Base-by-base conservation (phyloP, 2,329 filamentous ascomycete species). In the Beauveria sp. region DNA sequence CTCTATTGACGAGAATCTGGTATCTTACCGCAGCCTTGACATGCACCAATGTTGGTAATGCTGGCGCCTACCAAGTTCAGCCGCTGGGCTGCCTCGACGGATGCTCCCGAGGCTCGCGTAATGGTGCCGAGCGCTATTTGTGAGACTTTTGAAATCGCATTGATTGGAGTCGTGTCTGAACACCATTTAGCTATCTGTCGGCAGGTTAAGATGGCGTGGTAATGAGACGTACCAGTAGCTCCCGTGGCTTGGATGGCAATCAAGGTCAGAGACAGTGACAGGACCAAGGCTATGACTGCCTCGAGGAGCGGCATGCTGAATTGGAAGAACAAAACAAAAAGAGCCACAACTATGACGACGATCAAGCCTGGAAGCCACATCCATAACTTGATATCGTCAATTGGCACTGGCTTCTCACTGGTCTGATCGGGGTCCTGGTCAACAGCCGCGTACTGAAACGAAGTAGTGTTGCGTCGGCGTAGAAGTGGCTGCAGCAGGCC, bases 221-320 rank as follows among this genome's bases (percentile, higher is more conserved):
- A 7, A 7, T 8, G 3, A 12, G 26, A 42, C 61, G 2, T 59
- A 62, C 61, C 61, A 3, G 61, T 62, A 8, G 61, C 61, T 3
- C 61, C 61, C 5, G 61, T 62, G 14, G 61, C 61, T 22, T 62
- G 61, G 2, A 62, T 62, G 40, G 61, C 61, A 38, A 62, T 49
- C 24, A 62, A 12, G 14, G 43, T 46, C 61, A 58, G 34, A 16
- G 20, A 58, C 8, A 58, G 31, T 7, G 58, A 53, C 18, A 61
- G 40, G 12, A 54, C 9, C 40, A 61, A 20, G 28, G 58, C 50
- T 5, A 61, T 18, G 5, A 22, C 26, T 1, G 58, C 48, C 9
- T 61, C 58, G 3, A 54, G 43, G 42, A 61, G 26, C 20, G 58
- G 58, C 58, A 61, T 61, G 49, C 24, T 38, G 26, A 61, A 61